Evolutionary conservation across 352 stramenopile genomes (phyloP), one percentile per base, ranked within the genome.

Genomic region (Globisporangium splendens): DNA sequence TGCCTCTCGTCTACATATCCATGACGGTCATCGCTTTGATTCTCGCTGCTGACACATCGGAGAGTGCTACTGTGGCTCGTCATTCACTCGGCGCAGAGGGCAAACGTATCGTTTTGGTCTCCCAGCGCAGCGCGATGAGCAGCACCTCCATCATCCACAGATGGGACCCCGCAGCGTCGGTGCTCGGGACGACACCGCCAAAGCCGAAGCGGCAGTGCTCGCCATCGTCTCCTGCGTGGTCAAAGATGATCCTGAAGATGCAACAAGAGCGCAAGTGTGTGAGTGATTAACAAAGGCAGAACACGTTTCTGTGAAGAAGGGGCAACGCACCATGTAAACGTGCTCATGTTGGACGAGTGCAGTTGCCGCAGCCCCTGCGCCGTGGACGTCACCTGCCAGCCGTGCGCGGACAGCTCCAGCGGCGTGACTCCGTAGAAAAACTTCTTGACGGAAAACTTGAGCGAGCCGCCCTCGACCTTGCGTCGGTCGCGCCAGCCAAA

Each of bases 61-160:
- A 13, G 35, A 41, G 35, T 41, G 7, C 38, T 43, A 13, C 39
- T 44, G 39, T 18, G 28, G 28, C 39, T 44, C 39, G 12, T 44
- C 8, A 18, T 10, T 44, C 39, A 44, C 17, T 44, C 39, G 39
- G 39, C 12, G 13, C 39, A 44, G 17, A 44, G 39, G 0, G 39
- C 39, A 38, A 84, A 75, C n/a, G 69, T 62, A 85, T 47, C 31
- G 85, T 67, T 39, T 70, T 74, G 42, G 69, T 65, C 54, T 88
- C 75, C 72, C 73, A 88, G 4, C 73, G 72, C 39, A 85, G 62
- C 12, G 72, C 73, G n/a, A 88, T 73, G 17, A 83, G 61, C 48
- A 83, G 62, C 33, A 83, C 70, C 53, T 89, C 76, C 21, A 89
- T 66, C 74, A 89, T 85, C 76, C 79, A 89, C 28, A 79, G 61